Base-by-base conservation (phyloP, 768 basidiomycete genomes). In the Holtermanniella nyarrowii region DNA sequence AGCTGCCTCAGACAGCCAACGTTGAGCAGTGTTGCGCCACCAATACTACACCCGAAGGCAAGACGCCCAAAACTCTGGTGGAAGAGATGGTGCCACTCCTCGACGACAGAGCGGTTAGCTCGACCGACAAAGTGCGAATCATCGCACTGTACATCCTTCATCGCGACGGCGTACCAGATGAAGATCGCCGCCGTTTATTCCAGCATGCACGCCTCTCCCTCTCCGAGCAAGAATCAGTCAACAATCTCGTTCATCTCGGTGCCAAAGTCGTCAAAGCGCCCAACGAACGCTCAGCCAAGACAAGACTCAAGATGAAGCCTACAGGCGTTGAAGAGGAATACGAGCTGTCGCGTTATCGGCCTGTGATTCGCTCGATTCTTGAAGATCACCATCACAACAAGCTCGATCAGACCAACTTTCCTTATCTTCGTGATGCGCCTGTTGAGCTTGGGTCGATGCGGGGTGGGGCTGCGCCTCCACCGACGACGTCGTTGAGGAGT, bases 11-110 rank as follows among this genome's bases (percentile, higher is more conserved):
- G 20, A 79, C 88, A 0, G 93, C 84, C 7, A 82, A 81, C 37
- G 87, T 99, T 26, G 93, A 99, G 71, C 93, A 97, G 88, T 85
- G 83, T 70, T 97, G 90, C 61, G 86, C 95, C 1, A 99, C 95
- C 3, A 93, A 93, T 13, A 62, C 85, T 27, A 96, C 86, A 4
- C 76, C 85, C 0, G 88, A 96, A 61, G 91, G 91, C 1, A 96
- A 95, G 74, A 77, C 81, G n/a, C 95, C 95, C 1, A 96, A 95
- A 69, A 81, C 80, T 0, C 74, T 99, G 2, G 90, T 99, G 1
- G 95, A 97, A 68, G 91, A 99, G 69, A 97, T 99, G 95, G 91
- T 99, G 0, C 93, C 95, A 0, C 73, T 99, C 25, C 77, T 99
- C 22, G 93, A 91, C 64, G 84, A 85, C 66, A 78, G 82, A 48